Evolutionary conservation across 2,329 filamentous ascomycete species (phyloP), one percentile per base, ranked within the genome.

Genomic region (Lachnellula willkommii): DNA sequence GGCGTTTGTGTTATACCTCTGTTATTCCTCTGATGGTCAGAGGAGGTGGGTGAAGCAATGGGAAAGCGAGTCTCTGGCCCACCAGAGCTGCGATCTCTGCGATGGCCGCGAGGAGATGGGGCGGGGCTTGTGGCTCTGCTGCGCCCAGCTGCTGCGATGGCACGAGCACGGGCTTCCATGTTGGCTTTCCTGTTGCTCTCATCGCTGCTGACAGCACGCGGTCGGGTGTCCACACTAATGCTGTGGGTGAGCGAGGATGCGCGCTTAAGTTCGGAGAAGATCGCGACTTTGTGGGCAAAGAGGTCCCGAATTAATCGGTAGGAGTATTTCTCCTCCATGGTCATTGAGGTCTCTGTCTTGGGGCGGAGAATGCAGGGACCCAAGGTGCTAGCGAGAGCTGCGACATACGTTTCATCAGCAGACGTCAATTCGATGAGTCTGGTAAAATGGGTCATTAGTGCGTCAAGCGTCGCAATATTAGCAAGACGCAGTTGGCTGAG

Each of bases 391-490:
- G 91, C 89, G 40, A 99, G 81, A 39, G 85, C 77, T 12, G 85
- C 71, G 55, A 95, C 75, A 69, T 95, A 99, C 45, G 84, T 76
- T 69, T 99, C 94, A 64, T 96, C 93, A 35, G 94, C 94, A 14
- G 93, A 97, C 2, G 94, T 99, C 60, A 99, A 80, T 71, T 99
- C 94, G 69, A 99, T 95, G 58, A 99, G 79, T 58, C 94, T 89
- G 40, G 93, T 96, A 71, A 99, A 97, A 74, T 99, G 94, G 63
- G 95, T 97, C 80, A 95, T 95, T 70, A 96, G 89, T 42, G 94
- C 94, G 72, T 99, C 94, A 57, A 99, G 84, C n/a, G 94, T 97
- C 48, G 94, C 94, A 72, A 99, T 99, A 72, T 99, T 99, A 62
- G 94, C 91, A 55, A 99, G 85, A 59, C 93, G 88, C 55, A 99